These are phyloP conservation scores for Geranium rotundifolium DNA, from an alignment of 345 rosid species.

Conservation along the genomic window DNA sequence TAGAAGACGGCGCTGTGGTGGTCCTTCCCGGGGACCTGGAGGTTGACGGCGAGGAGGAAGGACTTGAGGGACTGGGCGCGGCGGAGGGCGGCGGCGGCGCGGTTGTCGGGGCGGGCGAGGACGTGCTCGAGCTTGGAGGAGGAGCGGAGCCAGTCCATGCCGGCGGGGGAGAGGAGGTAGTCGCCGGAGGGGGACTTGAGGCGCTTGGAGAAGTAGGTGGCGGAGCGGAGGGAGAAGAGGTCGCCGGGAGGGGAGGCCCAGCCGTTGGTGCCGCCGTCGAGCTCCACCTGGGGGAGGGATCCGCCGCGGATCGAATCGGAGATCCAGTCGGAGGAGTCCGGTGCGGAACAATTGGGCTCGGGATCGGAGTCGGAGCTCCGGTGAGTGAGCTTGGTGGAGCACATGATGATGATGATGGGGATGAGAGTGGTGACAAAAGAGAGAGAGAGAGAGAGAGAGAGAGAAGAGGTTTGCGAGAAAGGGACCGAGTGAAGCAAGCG, in stretches of 20 bases:
- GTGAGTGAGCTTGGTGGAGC: slow-evolving; percentile 37
- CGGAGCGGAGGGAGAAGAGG: slow-evolving; percentile 62
- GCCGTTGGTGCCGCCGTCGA: slow-evolving; percentile 58
- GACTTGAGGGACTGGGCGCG: slow-evolving; percentile 54
- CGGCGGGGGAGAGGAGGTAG: slow-evolving; percentile 67
- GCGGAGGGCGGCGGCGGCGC: slow-evolving; percentile 50
- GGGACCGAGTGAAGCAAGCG: too few species aligned
- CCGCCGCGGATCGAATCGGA: slow-evolving; percentile 61
- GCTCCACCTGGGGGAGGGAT: slow-evolving; percentile 64
- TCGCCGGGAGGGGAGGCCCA: slow-evolving; percentile 95
- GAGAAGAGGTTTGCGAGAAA: too few species aligned
- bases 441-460: too few species aligned
- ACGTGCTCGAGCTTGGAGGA: slow-evolving; percentile 55
- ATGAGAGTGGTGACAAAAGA: background rate
- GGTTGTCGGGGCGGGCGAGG: slow-evolving; percentile 70
- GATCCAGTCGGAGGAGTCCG: slow-evolving; percentile 42
- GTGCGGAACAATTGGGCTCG: slow-evolving; percentile 18
- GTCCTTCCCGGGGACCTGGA: slow-evolving; percentile 85
- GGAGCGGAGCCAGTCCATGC: slow-evolving; percentile 85
- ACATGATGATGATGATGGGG: slow-evolving; percentile 20
- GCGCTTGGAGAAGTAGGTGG: slow-evolving; percentile 37
- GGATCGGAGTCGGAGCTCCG: slow-evolving; percentile 26
- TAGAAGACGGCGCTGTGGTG: slow-evolving; percentile 78
- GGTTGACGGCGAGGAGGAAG: slow-evolving; percentile 72
- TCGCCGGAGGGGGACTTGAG: slow-evolving; percentile 61